Evolutionary conservation across 345 rosid species (phyloP).

Genomic region (Excoecaria agallocha): DNA sequence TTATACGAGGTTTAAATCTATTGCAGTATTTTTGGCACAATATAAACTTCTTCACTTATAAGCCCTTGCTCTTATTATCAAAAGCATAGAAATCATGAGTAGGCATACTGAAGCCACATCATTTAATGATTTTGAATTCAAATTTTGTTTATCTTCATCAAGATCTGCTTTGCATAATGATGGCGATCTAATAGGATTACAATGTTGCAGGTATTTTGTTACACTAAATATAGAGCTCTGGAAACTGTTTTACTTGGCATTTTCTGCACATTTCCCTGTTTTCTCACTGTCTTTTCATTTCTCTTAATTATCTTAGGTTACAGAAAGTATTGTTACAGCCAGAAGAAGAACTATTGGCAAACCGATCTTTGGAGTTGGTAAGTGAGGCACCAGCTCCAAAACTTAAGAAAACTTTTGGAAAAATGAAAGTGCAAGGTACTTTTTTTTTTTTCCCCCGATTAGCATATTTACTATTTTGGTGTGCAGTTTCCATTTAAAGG

Average conservation of each 20-base stretch:
- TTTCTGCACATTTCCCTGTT: neutral
- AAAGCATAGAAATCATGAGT: neutral
- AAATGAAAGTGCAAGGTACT: constrained; percentile 33
- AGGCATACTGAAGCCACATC: neutral
- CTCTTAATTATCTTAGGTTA: constrained; percentile 11
- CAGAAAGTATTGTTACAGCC: constrained; percentile 26
- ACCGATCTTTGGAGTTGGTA: constrained; percentile 8
- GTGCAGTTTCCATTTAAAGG: neutral
- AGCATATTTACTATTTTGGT: neutral
- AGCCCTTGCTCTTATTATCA: neutral
- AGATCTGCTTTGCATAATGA: neutral
- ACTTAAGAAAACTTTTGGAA: constrained; percentile 20
- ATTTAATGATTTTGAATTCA: neutral
- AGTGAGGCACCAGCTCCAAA: constrained; percentile 19
- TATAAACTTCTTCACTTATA: neutral
- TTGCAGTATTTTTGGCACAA: neutral
- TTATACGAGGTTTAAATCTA: neutral
- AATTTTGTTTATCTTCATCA: neutral
- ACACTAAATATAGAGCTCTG: neutral
- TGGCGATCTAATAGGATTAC: neutral
- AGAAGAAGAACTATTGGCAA: constrained; percentile 29
- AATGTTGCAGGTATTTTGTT: neutral
- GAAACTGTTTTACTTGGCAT: neutral
- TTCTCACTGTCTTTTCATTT: constrained; percentile 1
- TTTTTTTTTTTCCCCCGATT: neutral